A percentile compares a stretch with the other conserved stretches of the same genome.
Conservation (phyloP, 2,329 filamentous ascomycete genomes). For the Colletotrichum liaoningense region DNA sequence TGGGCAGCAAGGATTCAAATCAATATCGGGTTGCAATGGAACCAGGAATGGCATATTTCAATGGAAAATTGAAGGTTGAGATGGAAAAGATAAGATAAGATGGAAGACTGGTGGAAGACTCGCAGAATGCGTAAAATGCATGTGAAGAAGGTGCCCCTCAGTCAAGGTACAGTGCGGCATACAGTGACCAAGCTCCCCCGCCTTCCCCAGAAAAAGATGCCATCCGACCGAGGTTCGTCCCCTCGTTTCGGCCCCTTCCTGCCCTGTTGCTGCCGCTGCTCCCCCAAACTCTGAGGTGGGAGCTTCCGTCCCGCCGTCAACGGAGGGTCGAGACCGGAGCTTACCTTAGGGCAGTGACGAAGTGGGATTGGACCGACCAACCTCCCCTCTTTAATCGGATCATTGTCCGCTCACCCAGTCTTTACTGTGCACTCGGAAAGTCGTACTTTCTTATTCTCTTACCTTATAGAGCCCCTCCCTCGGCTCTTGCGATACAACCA, state of each 20-base stretch:
- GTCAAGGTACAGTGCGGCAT: not conserved
- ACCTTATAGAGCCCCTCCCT: not conserved
- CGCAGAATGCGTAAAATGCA: not conserved
- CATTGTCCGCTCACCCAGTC: not conserved
- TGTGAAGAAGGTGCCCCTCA: not conserved
- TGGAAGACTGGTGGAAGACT: not conserved
- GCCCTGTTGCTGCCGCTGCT: not conserved
- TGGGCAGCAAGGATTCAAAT: too few species aligned
- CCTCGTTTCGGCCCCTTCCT: not conserved
- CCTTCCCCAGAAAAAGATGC: conserved; percentile 4
- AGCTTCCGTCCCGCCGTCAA: conserved; percentile 14
- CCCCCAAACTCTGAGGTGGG: not conserved
- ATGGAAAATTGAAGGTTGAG: not conserved
- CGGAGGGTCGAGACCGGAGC: not conserved
- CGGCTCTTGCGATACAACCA: not conserved
- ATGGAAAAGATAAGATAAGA: not conserved
- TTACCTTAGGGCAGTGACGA: not conserved
- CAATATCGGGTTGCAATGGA: too few species aligned
- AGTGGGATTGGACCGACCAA: not conserved
- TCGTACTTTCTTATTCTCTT: too few species aligned
- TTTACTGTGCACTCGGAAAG: not conserved
- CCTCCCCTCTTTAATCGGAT: not conserved
- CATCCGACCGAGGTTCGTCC: conserved; percentile 30
- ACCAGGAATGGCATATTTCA: not conserved
- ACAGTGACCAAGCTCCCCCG: not conserved